A percentile compares a stretch with the other conserved stretches of the same genome.
These are phyloP conservation scores for Penicillium sp. DNA, from an alignment of 2,329 filamentous ascomycete genomes.

Conservation along the genomic window DNA sequence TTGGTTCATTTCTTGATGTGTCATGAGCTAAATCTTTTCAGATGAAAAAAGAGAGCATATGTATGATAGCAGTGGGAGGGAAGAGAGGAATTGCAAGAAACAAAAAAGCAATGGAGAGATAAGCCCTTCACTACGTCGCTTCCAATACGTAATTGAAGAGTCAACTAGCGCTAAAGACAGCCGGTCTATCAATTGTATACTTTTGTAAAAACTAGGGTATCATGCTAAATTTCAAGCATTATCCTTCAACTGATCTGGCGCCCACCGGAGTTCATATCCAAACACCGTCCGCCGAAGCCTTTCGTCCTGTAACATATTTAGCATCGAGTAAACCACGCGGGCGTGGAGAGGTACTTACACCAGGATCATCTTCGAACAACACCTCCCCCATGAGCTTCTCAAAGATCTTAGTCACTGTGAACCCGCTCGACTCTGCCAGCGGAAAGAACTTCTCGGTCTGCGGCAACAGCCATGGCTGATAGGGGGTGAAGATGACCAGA, in stretches of 20 bases:
- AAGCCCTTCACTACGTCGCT: not conserved
- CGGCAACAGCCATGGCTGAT: conserved; percentile 83
- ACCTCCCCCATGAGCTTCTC: conserved; percentile 81
- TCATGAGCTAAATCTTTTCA: too few relatives aligned
- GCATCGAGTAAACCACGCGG: not conserved
- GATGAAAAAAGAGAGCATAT: too few relatives aligned
- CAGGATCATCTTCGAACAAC: conserved; percentile 85
- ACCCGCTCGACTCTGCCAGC: conserved; percentile 66
- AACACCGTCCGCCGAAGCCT: conserved; percentile 78
- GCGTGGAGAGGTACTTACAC: conserved; percentile 49
- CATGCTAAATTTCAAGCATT: conserved; percentile 11
- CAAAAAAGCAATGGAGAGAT: not conserved
- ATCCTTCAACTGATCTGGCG: conserved; percentile 27
- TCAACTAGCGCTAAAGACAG: not conserved
- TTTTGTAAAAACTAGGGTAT: conserved; percentile 10
- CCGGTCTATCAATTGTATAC: not conserved
- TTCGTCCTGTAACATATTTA: conserved; percentile 58
- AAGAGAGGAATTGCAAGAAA: not conserved
- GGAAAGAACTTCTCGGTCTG: conserved; percentile 88
- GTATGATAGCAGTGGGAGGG: too few relatives aligned
- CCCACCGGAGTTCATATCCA: conserved; percentile 72
- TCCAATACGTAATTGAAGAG: too few relatives aligned
- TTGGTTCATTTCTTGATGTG: too few relatives aligned
- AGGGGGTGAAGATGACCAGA: conserved; percentile 91
- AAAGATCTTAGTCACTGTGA: conserved; percentile 74